Evolutionary conservation across 2,329 filamentous ascomycete species (phyloP), one percentile per base, ranked within the genome.

Genomic region (Cladosporium cucumerinum): DNA sequence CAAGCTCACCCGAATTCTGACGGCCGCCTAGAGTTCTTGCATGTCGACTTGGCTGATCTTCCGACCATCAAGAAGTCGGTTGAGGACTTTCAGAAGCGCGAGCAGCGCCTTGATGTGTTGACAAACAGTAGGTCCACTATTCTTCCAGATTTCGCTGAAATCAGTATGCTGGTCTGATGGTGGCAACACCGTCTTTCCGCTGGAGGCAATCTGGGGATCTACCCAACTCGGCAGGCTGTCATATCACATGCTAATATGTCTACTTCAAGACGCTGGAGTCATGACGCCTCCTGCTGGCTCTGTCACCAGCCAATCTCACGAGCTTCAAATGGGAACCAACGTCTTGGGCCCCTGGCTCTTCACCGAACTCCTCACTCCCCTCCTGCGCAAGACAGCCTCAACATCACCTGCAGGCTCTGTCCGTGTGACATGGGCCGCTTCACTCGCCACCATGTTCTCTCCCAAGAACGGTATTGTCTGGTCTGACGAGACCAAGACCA

Each of bases 41-140:
- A 75, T n/a, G 73, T 86, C 4, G 83, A 86, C 65, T 71, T 79
- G 0, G 69, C 69, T 25, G 76, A 78, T 64, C 70, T 78, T 30
- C 58, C 69, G 3, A 72, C 72, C n/a, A 73, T 75, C 73, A 79
- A 69, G 67, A 65, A 62, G 11, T 69, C 73, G 1, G 78, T 71
- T 5, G 67, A 76, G 12, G 70, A 71, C 4, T 80, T 81, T 66
- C 63, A 72, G 25, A 52, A 67, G 5, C 69, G 72, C 57, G 78
- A 80, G 63, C 69, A 70, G 23, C 70, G 74, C 14, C 74, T 81
- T 11, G 78, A 81, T 67, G 74, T 81, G 25, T 70, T 81, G 28
- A 75, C 72, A 51, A 79, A 81, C 69, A 81, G 70, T 77, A 55
- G n/a, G 63, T 61, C 18, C 28, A 5, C 34, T 14, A 1, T 43